Conservation (phyloP, 176 grass and related monocot genomes). For the Aechmea fasciata region DNA sequence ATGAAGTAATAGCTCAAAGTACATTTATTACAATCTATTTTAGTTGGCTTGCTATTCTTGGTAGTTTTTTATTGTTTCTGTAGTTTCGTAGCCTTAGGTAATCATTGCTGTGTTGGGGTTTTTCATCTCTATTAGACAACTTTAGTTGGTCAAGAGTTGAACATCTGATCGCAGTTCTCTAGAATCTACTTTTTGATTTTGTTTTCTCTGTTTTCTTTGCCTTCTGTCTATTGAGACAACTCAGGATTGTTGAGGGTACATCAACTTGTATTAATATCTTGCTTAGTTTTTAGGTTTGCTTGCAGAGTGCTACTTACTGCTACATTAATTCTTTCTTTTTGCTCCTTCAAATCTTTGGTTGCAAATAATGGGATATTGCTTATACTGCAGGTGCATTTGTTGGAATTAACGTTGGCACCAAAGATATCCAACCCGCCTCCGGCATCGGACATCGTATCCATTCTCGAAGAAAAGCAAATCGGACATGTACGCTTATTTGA, state of each 20-base stretch:
- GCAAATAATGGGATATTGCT: slow-evolving; percentile 3
- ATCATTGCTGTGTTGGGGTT: not conserved
- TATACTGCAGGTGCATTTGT: slow-evolving; percentile 66
- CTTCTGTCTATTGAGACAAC: not conserved
- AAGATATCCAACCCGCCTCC: slow-evolving; percentile 47
- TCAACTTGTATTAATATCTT: not conserved
- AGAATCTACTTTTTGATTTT: not conserved
- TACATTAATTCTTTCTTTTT: not conserved
- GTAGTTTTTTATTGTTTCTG: not conserved
- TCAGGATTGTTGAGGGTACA: too few relatives aligned
- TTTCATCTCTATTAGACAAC: not conserved
- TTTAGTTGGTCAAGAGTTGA: not conserved
- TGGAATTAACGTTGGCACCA: slow-evolving; percentile 75
- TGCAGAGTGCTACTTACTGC: not conserved
- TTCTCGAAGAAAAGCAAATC: slow-evolving; percentile 66
- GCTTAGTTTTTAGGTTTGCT: not conserved
- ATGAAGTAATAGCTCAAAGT: too few relatives aligned
- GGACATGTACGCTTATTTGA: slow-evolving; percentile 74
- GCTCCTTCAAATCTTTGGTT: not conserved
- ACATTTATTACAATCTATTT: too few relatives aligned
- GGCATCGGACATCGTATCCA: slow-evolving; percentile 61
- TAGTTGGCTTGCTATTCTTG: not conserved
- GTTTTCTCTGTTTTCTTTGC: not conserved
- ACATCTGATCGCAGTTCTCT: not conserved
- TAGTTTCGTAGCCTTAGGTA: not conserved